phyloP scores from a whole-genome alignment of 2,329 filamentous ascomycete species.

The Zopfia rhizophila region DNA sequence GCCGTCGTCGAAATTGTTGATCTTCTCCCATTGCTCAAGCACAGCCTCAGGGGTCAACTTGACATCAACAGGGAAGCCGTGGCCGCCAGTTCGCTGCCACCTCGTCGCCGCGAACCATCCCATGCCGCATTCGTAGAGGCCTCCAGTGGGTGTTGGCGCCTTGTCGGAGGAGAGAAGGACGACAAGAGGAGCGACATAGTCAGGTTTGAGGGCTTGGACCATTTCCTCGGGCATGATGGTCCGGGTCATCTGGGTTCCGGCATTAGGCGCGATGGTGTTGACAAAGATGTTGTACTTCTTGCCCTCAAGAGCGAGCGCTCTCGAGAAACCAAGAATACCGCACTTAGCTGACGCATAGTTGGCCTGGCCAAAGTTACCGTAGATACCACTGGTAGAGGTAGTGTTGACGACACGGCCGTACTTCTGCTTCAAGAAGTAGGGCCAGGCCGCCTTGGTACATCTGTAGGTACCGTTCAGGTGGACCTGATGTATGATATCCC shows the following conservation, averaged over 20 bases:
- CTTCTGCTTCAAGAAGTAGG: slow-evolving; percentile 97
- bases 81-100: slow-evolving; percentile 92
- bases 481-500: slow-evolving; percentile 91
- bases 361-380: slow-evolving; percentile 98
- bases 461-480: slow-evolving; percentile 96
- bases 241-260: slow-evolving; percentile 93
- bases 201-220: slow-evolving; percentile 98
- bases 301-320: slow-evolving; percentile 91
- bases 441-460: slow-evolving; percentile 96
- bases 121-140: slow-evolving; percentile 92
- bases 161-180: slow-evolving; percentile 88
- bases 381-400: slow-evolving; percentile 95
- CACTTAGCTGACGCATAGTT: slow-evolving; percentile 82
- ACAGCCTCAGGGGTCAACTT: slow-evolving; percentile 83
- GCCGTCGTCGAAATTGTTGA: slow-evolving; percentile 87
- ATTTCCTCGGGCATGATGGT: slow-evolving; percentile 96
- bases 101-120: slow-evolving; percentile 92
- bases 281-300: slow-evolving; percentile 97
- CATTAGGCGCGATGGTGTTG: slow-evolving; percentile 98
- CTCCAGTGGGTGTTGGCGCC: slow-evolving; percentile 85
- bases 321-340: slow-evolving; percentile 94
- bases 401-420: slow-evolving; percentile 98
- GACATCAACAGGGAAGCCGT: slow-evolving; percentile 90
- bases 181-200: slow-evolving; percentile 95
- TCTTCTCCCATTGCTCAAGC: slow-evolving; percentile 69